phyloP scores from a whole-genome alignment of 2,329 filamentous ascomycete genomes.

The Albifimbria verrucaria region DNA sequence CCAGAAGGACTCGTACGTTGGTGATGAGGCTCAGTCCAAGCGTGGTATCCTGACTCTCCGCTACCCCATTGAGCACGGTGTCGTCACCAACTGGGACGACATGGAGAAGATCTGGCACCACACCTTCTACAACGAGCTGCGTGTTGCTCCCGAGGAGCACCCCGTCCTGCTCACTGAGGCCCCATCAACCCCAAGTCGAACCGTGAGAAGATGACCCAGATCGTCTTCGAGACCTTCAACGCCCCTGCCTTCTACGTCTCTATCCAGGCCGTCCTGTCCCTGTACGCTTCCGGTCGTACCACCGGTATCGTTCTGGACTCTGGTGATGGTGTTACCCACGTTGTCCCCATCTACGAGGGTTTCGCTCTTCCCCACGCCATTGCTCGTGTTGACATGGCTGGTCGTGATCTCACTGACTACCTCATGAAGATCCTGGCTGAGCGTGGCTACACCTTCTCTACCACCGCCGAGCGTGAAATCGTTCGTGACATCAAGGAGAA shows the following conservation, averaged over 20 bases:
- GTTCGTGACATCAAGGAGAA: constrained; percentile 99
- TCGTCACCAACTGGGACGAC: constrained; percentile 99
- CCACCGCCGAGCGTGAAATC: constrained; percentile 99
- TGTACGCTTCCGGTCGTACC: constrained; percentile 99
- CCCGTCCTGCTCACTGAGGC: constrained; percentile 98
- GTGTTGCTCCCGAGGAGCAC: constrained; percentile 99
- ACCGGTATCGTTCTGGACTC: constrained; percentile 99
- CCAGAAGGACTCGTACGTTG: constrained; percentile 99
- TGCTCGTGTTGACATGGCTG: constrained; percentile 99
- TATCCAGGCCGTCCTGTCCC: constrained; percentile 96
- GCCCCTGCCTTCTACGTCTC: constrained; percentile 99
- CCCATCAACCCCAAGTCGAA: constrained; percentile 99
- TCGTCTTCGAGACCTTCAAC: constrained; percentile 99
- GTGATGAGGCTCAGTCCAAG: constrained; percentile 99
- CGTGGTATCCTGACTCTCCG: constrained; percentile 99
- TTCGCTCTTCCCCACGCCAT: constrained; percentile 99
- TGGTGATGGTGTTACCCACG: constrained; percentile 99
- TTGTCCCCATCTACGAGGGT: constrained; percentile 99
- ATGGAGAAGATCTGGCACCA: constrained; percentile 99
- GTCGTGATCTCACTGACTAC: constrained; percentile 99
- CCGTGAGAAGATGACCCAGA: constrained; percentile 99
- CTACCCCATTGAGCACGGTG: constrained; percentile 99
- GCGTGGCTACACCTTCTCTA: constrained; percentile 99
- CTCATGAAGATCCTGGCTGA: constrained; percentile 99
- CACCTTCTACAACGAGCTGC: constrained; percentile 99